These are phyloP conservation scores for Diaporthe ilicicola DNA, from an alignment of 2,329 filamentous ascomycete genomes.

Conservation along the genomic window DNA sequence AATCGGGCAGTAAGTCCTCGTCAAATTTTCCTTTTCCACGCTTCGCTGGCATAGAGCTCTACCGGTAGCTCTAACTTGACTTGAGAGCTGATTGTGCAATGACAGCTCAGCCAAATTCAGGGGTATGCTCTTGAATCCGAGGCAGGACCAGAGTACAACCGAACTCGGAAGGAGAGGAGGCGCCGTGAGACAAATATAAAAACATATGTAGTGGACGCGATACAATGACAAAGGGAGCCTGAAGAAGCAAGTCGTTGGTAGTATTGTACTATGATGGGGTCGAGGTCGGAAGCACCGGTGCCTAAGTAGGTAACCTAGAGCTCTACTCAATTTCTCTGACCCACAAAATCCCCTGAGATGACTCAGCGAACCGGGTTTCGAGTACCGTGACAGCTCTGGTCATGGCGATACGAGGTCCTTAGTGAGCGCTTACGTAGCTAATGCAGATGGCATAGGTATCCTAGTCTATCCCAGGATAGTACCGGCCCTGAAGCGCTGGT, in stretches of 20 bases:
- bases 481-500: background rate
- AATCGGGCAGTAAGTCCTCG: slow-evolving; percentile 20
- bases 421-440: background rate
- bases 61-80: background rate
- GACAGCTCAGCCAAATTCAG: background rate
- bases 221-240: background rate
- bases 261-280: background rate
- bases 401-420: background rate
- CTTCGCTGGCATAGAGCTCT: background rate
- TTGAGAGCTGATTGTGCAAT: background rate
- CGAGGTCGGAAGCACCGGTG: slow-evolving; percentile 6
- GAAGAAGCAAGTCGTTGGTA: background rate
- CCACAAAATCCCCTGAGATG: slow-evolving; percentile 13
- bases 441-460: background rate
- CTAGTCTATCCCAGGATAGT: background rate
- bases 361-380: slow-evolving; percentile 22
- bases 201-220: background rate
- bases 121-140: background rate
- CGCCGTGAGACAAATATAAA: background rate
- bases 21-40: background rate
- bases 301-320: background rate
- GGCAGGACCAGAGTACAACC: background rate
- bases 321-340: background rate
- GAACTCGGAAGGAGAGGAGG: background rate
- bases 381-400: background rate